Conservation (phyloP, 225 moss, liverwort and hornwort genomes). For the Neckera pumila region DNA sequence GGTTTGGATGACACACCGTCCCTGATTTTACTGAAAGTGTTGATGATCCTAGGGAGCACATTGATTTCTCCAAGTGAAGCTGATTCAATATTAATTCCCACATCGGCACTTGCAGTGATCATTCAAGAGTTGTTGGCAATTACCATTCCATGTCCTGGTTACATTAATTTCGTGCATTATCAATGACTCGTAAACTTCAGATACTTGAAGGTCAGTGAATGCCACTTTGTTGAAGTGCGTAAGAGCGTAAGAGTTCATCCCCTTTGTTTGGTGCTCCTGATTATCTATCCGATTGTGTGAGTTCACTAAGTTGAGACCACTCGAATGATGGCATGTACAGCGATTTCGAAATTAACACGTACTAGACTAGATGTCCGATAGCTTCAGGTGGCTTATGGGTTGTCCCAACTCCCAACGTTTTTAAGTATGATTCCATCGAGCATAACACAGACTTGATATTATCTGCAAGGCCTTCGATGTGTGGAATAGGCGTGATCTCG, state of each 20-base stretch:
- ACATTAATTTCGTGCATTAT: neutral
- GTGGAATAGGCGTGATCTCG: conserved; percentile 20
- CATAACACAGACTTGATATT: neutral
- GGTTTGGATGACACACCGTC: neutral
- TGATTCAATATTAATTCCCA: neutral
- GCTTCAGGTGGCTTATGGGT: no score
- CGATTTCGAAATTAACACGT: neutral
- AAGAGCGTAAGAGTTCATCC: neutral
- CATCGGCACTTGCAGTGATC: no score
- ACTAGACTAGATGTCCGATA: neutral
- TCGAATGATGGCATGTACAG: neutral
- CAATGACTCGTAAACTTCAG: neutral
- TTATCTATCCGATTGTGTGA: neutral
- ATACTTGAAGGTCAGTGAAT: neutral
- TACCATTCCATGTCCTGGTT: neutral
- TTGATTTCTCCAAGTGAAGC: neutral
- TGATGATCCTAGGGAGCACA: no score
- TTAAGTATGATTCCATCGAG: neutral
- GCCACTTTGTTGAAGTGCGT: no score
- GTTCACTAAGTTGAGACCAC: no score
- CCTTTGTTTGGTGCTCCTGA: neutral
- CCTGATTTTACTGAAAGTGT: neutral
- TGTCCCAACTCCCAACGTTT: neutral
- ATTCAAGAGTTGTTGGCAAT: neutral
- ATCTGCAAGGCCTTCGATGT: conserved; percentile 17